Evolutionary conservation across 768 basidiomycete species (phyloP).

Genomic region (Polyporus arcularius): DNA sequence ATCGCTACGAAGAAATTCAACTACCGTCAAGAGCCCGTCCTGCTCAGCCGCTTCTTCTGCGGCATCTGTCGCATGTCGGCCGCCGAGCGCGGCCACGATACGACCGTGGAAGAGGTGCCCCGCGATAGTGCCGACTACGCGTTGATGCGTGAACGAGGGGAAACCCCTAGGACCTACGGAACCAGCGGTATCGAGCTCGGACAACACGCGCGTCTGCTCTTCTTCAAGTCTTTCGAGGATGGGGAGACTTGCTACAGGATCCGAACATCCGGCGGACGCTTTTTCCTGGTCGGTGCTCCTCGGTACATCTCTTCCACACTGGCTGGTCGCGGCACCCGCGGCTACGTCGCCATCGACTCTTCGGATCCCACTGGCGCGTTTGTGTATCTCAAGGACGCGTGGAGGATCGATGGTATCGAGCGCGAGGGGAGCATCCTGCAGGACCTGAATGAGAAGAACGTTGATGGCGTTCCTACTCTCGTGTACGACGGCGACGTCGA

Average conservation of each 20-base stretch:
- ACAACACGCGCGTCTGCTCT: background rate
- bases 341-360: conserved; percentile 3
- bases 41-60: conserved; percentile 6
- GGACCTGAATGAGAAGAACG: background rate
- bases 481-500: conserved; percentile 6
- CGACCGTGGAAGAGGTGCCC: background rate
- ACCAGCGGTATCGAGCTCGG: background rate
- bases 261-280: background rate
- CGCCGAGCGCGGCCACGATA: conserved; percentile 1
- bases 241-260: background rate
- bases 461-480: background rate
- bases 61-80: background rate
- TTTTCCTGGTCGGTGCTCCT: background rate
- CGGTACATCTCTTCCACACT: background rate
- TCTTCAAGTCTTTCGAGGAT: background rate
- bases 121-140: background rate
- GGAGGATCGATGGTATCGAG: background rate
- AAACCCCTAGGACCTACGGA: background rate
- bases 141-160: background rate
- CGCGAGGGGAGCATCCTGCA: conserved; percentile 3
- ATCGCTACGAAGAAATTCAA: conserved; percentile 2
- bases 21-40: background rate
- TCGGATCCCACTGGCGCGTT: background rate
- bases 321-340: conserved; percentile 6
- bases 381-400: conserved; percentile 10